Conservation (phyloP, 1,139 yeast genomes). For the Yamadazyma songkhlaensis region DNA sequence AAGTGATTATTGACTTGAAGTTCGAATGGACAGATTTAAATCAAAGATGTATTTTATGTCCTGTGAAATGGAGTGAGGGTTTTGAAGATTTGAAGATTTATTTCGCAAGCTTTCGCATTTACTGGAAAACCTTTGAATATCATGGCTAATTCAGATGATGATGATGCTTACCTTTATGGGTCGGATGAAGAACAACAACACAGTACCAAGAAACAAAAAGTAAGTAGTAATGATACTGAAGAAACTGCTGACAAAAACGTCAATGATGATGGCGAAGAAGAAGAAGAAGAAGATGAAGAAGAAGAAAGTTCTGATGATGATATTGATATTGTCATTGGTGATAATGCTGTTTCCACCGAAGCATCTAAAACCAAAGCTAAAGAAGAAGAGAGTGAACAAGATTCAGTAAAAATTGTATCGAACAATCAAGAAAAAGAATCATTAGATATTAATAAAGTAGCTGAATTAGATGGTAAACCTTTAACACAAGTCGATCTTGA, state of each 20-base stretch:
- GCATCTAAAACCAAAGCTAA: constrained; percentile 11
- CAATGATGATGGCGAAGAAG: constrained; percentile 32
- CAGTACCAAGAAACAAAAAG: constrained; percentile 19
- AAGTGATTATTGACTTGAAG: too few relatives aligned
- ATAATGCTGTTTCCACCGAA: constrained; percentile 14
- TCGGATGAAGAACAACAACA: constrained; percentile 50
- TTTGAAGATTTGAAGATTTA: background rate
- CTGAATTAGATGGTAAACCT: constrained; percentile 78
- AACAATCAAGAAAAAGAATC: constrained; percentile 36
- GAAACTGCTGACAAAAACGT: constrained; percentile 4
- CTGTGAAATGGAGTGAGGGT: too few relatives aligned
- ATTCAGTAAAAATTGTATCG: constrained; percentile 32
- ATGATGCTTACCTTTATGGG: constrained; percentile 84
- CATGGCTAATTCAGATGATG: constrained; percentile 54
- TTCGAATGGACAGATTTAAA: too few relatives aligned
- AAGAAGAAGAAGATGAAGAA: constrained; percentile 29
- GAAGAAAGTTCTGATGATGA: constrained; percentile 50
- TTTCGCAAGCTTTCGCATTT: too few relatives aligned
- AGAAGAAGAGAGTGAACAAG: constrained; percentile 47
- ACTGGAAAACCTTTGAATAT: background rate
- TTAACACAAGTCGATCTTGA: constrained; percentile 81
- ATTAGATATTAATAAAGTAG: constrained; percentile 76
- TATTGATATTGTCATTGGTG: constrained; percentile 34
- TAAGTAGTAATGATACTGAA: constrained; percentile 1
- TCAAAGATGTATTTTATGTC: too few relatives aligned